Evolutionary conservation across 208 protist genomes (phyloP), one percentile per base, ranked within the genome.

Genomic region (Acanthamoeba healyi): DNA sequence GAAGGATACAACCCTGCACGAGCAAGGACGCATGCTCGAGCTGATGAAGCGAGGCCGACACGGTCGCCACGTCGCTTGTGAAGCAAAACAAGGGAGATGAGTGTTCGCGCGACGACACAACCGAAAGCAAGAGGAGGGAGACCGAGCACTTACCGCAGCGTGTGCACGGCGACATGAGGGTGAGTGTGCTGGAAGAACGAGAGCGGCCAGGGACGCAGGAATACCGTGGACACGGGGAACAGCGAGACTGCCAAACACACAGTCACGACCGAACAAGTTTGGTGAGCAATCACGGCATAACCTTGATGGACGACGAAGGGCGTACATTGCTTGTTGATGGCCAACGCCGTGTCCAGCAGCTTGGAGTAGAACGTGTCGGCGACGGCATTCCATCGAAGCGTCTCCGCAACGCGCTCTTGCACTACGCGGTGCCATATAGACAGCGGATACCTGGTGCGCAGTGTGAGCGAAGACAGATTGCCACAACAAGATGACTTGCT

Each of bases 371-470:
- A 54, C 26, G 7, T 22, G 29, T 54, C 46, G 10, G 77, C 44
- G 24, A 58, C 58, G 17, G 44, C 77, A 44, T 86, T 86, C 77
- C 77, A 86, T 86, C 44, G 42, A 26, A 86, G 77, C 29, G 77
- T 58, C n/a, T 51, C 3, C 0, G 40, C 44, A 3, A 86, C 77
- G 10, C 2, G 38, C 12, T 86, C 44, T 26, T 36, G 40, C 40
- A 58, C 77, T 3, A 26, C 56, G 26, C 44, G 77, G 42, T 86
- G 77, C 77, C 77, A 86, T 5, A 26, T 26, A 0, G 77, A 86
- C 77, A 86, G 29, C 46, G 77, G 77, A 10, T 58, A 58, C 7
- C 44, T 58, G 44, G 17, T 22, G n/a, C n/a, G n/a, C n/a, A n/a
- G n/a, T n/a, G n/a, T n/a, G n/a, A n/a, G n/a, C n/a, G n/a, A n/a